These are phyloP conservation scores for Blumeriella jaapii DNA, from an alignment of 2,329 filamentous ascomycete genomes.

Conservation along the genomic window DNA sequence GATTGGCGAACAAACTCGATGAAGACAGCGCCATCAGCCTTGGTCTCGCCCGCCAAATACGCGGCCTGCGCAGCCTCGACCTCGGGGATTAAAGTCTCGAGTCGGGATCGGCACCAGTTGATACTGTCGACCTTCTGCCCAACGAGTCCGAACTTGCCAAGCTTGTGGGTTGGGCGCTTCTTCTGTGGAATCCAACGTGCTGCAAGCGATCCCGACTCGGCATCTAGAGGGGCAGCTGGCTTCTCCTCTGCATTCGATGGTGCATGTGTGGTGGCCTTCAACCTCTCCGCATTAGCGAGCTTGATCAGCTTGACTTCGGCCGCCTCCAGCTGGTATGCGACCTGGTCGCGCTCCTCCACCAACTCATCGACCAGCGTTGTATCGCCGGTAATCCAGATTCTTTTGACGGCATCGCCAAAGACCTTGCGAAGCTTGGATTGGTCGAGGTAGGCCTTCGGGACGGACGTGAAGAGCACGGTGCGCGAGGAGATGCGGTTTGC, in stretches of 20 bases:
- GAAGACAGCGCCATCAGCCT: constrained; percentile 58
- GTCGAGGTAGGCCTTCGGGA: constrained; percentile 67
- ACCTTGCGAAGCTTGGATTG: constrained; percentile 66
- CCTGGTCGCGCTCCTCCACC: constrained; percentile 70
- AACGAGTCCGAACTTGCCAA: constrained; percentile 56
- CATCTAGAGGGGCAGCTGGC: constrained; percentile 41
- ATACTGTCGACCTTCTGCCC: constrained; percentile 93
- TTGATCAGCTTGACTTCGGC: constrained; percentile 82
- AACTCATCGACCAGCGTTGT: constrained; percentile 67
- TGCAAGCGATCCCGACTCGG: constrained; percentile 59
- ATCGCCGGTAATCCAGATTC: constrained; percentile 74
- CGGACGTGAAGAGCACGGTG: constrained; percentile 80
- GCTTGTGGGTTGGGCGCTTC: constrained; percentile 65
- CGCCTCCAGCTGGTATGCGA: constrained; percentile 70
- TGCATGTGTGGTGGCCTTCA: constrained; percentile 55
- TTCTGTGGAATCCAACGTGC: constrained; percentile 63
- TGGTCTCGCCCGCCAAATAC: constrained; percentile 53
- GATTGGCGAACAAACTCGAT: constrained; percentile 78
- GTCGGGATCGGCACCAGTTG: constrained; percentile 71
- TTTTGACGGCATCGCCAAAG: constrained; percentile 71
- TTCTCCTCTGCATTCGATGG: constrained; percentile 29
- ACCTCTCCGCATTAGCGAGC: constrained; percentile 58
- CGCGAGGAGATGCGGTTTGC: constrained; percentile 78
- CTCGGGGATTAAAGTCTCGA: constrained; percentile 62
- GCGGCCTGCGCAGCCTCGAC: constrained; percentile 56